phyloP scores from a whole-genome alignment of 495 filamentous ascomycete species.

The Lasiosphaeria ovina region DNA sequence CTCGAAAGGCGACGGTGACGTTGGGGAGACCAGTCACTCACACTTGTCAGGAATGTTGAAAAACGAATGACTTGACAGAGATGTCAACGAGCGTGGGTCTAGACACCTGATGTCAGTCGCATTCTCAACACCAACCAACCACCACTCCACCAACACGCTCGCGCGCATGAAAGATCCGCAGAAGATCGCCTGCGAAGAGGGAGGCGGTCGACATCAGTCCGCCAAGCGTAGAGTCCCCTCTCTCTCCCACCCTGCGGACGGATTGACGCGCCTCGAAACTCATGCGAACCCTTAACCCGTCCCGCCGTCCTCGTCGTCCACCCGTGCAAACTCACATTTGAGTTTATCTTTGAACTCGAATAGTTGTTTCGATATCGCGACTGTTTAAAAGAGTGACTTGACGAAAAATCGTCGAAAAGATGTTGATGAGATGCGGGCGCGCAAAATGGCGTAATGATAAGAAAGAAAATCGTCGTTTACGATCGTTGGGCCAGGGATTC shows the following conservation, averaged over 20 bases:
- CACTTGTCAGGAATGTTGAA: conserved; percentile 52
- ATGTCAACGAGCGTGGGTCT: conserved; percentile 58
- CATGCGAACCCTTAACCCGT: conserved; percentile 9
- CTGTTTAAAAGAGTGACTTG: conserved; percentile 46
- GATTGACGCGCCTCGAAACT: conserved; percentile 10
- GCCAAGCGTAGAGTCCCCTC: conserved; percentile 6
- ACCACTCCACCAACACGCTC: conserved; percentile 1
- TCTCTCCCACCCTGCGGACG: conserved; percentile 4
- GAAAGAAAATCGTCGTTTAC: conserved; percentile 22
- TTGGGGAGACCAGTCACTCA: background rate
- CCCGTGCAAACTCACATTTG: conserved; percentile 24
- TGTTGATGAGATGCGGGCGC: background rate
- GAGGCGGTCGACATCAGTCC: conserved; percentile 6
- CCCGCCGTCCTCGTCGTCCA: background rate
- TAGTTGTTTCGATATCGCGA: no score
- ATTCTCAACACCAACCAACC: background rate
- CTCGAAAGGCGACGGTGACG: conserved; percentile 24
- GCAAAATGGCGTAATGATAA: background rate
- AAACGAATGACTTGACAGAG: conserved; percentile 67
- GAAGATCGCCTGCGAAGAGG: conserved; percentile 23
- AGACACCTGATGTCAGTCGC: conserved; percentile 27
- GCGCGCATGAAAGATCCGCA: conserved; percentile 37
- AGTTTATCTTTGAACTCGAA: no score
- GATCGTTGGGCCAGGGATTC: conserved; percentile 22
- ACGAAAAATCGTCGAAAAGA: conserved; percentile 38